Evolutionary conservation across 140 eudicot species (phyloP).

Genomic region (Stevia rebaudiana): DNA sequence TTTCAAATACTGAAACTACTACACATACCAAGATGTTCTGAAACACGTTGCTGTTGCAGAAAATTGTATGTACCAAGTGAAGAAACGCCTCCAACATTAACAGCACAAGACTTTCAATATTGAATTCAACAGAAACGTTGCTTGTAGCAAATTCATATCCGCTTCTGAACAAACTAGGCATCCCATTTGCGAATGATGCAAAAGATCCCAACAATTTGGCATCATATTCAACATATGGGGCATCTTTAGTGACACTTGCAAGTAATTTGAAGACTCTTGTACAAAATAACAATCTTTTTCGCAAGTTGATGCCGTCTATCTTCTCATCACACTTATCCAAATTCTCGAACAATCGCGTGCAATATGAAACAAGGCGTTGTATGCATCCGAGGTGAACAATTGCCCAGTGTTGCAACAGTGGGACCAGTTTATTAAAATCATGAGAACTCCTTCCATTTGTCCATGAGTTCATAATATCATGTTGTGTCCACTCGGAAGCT

Average conservation of each 20-base stretch:
- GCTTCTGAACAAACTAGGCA: constrained; percentile 55
- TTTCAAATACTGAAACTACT: constrained; percentile 57
- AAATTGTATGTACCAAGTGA: constrained; percentile 47
- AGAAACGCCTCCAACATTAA: constrained; percentile 74
- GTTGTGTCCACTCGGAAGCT: constrained; percentile 56
- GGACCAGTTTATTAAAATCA: constrained; percentile 42
- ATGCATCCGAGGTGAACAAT: constrained; percentile 66
- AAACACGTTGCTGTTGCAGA: constrained; percentile 56
- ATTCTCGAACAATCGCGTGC: constrained; percentile 40
- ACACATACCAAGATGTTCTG: constrained; percentile 58
- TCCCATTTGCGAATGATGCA: constrained; percentile 50
- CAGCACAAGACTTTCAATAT: constrained; percentile 51
- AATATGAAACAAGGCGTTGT: constrained; percentile 56
- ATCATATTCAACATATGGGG: constrained; percentile 50
- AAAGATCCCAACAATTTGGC: constrained; percentile 45
- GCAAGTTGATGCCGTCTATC: constrained; percentile 34
- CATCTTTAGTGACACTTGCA: constrained; percentile 48
- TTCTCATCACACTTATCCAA: constrained; percentile 61
- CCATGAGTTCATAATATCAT: constrained; percentile 36
- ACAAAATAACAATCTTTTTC: constrained; percentile 57
- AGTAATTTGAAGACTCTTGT: constrained; percentile 62
- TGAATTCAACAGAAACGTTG: constrained; percentile 47
- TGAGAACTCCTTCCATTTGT: constrained; percentile 43
- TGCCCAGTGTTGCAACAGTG: constrained; percentile 77
- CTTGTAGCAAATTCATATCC: constrained; percentile 54